Evolutionary conservation across 2,329 filamentous ascomycete genomes (phyloP), one percentile per base, ranked within the genome.

Genomic region (Dendryphion nanum): DNA sequence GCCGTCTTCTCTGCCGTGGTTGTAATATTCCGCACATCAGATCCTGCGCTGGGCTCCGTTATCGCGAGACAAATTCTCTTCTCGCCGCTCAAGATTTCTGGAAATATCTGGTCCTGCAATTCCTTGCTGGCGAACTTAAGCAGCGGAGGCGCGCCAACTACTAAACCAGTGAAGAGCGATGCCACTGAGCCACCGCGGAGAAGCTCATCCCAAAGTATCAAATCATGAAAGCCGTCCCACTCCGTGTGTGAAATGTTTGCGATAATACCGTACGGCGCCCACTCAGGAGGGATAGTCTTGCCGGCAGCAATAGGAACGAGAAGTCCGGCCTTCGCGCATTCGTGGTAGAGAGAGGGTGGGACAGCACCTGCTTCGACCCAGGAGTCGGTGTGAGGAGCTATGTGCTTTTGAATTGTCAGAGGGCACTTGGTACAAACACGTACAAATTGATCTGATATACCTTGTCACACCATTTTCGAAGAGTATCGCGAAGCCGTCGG

Each of bases 241-340:
- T 65, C 59, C 19, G 48, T 47, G 5, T 57, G 35, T 4, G 45
- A 44, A 31, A 64, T 57, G 2, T 81, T 81, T 0, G 79, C 69
- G 32, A 88, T 78, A 51, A 68, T 64, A 12, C 51, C 51, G 35
- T 59, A 59, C 16, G 47, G 30, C 13, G 51, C 41, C 50, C 52
- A 61, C 26, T 57, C 46, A 5, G 41, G 33, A 1, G 57, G 57
- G 15, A 59, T 59, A 5, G 49, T 36, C 26, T 59, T 59, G 24
- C 57, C 57, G 4, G 52, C 57, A 4, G 57, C 54, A 18, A 61
- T 61, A 18, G 55, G 57, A 7, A 61, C 50, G n/a, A 58, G 50
- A 13, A 61, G 47, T 18, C 55, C 57, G 3, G 54, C 54, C 40
- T 49, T 33, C 6, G 57, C 57, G 39, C 56, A 59, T 42, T 56